phyloP scores from a whole-genome alignment of 1,284 basidiomycete species.

The Vanrija humicola region DNA sequence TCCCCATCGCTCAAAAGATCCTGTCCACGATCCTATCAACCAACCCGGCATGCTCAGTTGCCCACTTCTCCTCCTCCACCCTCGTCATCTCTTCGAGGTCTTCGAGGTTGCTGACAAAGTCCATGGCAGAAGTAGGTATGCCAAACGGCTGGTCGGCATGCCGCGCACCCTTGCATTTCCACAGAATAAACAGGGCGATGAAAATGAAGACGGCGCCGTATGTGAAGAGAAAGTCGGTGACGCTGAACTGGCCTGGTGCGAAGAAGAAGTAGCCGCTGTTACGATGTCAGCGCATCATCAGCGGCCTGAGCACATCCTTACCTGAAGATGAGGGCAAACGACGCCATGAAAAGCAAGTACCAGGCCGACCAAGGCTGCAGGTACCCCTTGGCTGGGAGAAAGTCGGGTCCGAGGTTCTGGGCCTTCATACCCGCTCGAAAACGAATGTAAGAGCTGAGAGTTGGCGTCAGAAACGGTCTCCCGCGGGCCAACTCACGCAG shows the following conservation, averaged over 20 bases:
- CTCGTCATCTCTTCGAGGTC: constrained; percentile 23
- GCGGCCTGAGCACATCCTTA: too few species aligned
- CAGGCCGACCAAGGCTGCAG: constrained; percentile 25
- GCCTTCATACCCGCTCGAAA: constrained; percentile 29
- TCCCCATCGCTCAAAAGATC: too few species aligned
- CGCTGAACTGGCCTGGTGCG: constrained; percentile 2
- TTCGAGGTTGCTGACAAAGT: constrained; percentile 22
- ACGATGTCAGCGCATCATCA: too few species aligned
- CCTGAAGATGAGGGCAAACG: constrained; percentile 17
- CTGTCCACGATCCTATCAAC: too few species aligned
- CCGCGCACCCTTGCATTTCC: constrained; percentile 24
- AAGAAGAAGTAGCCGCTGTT: constrained; percentile 26
- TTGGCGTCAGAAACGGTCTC: not conserved
- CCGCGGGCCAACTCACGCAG: too few species aligned
- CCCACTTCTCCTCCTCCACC: constrained; percentile 16
- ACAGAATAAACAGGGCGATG: constrained; percentile 28
- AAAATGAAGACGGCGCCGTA: constrained; percentile 39
- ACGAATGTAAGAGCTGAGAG: constrained; percentile 25
- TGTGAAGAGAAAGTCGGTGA: constrained; percentile 2
- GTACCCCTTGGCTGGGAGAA: constrained; percentile 9
- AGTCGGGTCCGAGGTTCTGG: constrained; percentile 21
- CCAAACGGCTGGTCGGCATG: constrained; percentile 9
- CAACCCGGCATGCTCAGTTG: too few species aligned
- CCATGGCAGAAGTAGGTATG: constrained; percentile 18
- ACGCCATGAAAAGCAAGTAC: constrained; percentile 23